Base-by-base conservation (phyloP, 345 rosid genomes). In the Mangifera indica region DNA sequence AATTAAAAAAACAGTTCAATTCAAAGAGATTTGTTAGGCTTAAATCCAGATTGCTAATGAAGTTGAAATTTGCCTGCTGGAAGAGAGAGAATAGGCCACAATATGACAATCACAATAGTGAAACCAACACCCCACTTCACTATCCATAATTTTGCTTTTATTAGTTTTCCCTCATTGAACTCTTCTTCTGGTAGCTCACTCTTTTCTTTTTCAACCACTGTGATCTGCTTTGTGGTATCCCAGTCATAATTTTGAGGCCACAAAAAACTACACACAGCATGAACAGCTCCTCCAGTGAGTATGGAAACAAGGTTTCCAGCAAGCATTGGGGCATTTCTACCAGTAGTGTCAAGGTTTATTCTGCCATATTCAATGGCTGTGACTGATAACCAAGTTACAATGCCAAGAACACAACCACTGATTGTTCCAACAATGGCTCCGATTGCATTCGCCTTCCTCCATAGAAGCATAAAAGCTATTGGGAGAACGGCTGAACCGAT, bases 401-500 rank as follows among this genome's bases (percentile, higher is more conserved):
- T 88, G 57, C 98, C 98, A 20, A 86, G 84, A 68, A 82, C 58
- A 66, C 98, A 93, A 24, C 98, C 98, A 0, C 70, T 46, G 51
- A 72, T 79, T 9, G 96, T 55, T 68, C 98, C 98, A 15, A 87
- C 84, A 60, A 90, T 85, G 2, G 98, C 96, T 17, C 97, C 98
- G 18, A 67, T 22, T 0, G 98, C 90, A 54, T 93, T 93, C 54
- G 98, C 98, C 81, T 89, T 89, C 40, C 87, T 86, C 97, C 98
- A 93, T 18, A 93, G 83, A 63, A 93, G 96, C 98, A 93, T 85
- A 65, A 93, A 87, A 12, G 96, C 94, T 17, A 93, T 89, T 24
- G 98, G 97, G 8, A 93, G 82, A 55, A 89, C 97, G 10, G 97
- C 98, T 44, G 98, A 91, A 60, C 98, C 98, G 3, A 93, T 85